A percentile compares a stretch with the other conserved stretches of the same genome.
Evolutionary conservation across 202 grass and related monocot species (phyloP).

Genomic region (Carex arenaria): DNA sequence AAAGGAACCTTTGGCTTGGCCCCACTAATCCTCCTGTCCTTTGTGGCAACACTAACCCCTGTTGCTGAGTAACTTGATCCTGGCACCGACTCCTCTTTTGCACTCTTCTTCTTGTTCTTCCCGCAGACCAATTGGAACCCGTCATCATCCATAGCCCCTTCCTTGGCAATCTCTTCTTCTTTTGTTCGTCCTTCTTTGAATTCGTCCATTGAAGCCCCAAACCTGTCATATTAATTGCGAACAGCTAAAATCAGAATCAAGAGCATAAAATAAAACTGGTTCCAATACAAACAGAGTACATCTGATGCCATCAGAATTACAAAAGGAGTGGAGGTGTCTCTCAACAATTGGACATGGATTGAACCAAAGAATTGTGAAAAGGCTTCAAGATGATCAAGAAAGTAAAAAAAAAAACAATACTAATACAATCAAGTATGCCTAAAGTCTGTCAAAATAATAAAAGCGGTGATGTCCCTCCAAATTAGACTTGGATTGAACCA

Average conservation of each 20-base stretch:
- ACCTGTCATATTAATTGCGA: slow-evolving; percentile 14
- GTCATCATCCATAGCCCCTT: slow-evolving; percentile 30
- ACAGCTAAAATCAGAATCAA: not conserved
- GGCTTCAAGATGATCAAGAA: not conserved
- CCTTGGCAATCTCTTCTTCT: slow-evolving; percentile 47
- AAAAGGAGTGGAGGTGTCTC: not conserved
- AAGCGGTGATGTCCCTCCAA: not conserved
- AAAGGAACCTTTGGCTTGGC: slow-evolving; percentile 51
- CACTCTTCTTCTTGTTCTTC: slow-evolving; percentile 46
- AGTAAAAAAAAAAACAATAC: not conserved
- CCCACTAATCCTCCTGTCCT: slow-evolving; percentile 37
- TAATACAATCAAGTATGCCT: not conserved
- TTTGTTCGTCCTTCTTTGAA: slow-evolving; percentile 26
- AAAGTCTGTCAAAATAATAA: not conserved
- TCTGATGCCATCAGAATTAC: not conserved
- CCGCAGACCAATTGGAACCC: slow-evolving; percentile 54
- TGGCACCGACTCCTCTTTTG: not conserved
- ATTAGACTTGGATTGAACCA: not conserved
- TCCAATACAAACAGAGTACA: not conserved
- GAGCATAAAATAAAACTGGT: not conserved
- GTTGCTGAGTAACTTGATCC: slow-evolving; percentile 25
- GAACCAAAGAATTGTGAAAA: not conserved
- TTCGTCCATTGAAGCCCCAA: slow-evolving; percentile 59
- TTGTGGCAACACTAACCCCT: slow-evolving; percentile 35
- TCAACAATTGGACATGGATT: not conserved